Base-by-base conservation (phyloP, 495 filamentous ascomycete genomes). In the Aspergillus sclerotioniger region DNA sequence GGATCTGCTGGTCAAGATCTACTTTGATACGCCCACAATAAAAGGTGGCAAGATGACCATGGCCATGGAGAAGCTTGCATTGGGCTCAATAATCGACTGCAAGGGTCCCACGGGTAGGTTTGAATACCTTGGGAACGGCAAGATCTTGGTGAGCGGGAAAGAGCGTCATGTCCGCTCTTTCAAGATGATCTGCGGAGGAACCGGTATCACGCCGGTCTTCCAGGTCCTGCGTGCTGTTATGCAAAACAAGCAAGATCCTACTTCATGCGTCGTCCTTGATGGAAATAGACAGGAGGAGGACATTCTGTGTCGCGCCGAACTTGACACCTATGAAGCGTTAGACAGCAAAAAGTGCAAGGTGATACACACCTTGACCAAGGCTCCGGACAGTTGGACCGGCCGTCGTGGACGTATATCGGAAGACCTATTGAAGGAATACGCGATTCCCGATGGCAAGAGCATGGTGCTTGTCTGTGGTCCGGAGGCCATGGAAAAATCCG, bases 61-160 rank as follows among this genome's bases (percentile, higher is more conserved):
- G 69, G 89, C 89, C 1, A 77, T 98, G 6, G 90, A 96, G 45
- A 66, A 79, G 20, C 76, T 96, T 1, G 80, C 87, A 3, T 63
- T 91, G 1, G 90, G 88, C 25, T 81, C 87, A 17, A 73, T 76
- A 8, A 84, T 94, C 33, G 90, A 96, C 25, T 90, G 96, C 77
- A 96, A 96, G 73, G 93, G 93, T 0, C 93, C 93, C 0, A 88
- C 91, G 0, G 93, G 93, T 6, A 88, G 91, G 66, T 93, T 98
- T 54, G 83, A 89, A 63, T 98, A 97, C 62, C 71, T 86, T 0
- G 88, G 88, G 3, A 68, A 76, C 1, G 91, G 93, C 0, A 61
- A 71, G 8, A 89, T 91, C 57, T 62, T 77, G 0, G 72, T 96
- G 35, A 81, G 83, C 37, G 85, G 83, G 3, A 76, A 74, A 33